phyloP scores from a whole-genome alignment of 2,329 filamentous ascomycete species.

The Neopestalotiopsis sp. region DNA sequence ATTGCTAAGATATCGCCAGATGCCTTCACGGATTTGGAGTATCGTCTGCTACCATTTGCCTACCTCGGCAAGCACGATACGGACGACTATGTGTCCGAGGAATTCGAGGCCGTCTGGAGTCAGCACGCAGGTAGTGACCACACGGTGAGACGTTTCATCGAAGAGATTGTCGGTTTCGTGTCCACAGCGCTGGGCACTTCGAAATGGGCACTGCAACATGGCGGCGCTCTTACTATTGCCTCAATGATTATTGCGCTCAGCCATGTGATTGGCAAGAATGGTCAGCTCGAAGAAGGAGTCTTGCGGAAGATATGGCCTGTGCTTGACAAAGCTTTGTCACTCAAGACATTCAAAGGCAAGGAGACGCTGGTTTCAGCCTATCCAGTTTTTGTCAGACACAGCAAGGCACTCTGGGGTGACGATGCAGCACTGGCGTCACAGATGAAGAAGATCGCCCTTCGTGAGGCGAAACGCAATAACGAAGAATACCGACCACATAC shows the following conservation, averaged over 20 bases:
- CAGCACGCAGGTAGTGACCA: conserved; percentile 88
- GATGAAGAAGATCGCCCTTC: conserved; percentile 79
- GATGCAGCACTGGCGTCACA: conserved; percentile 61
- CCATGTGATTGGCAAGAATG: conserved; percentile 59
- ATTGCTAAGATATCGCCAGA: conserved; percentile 89
- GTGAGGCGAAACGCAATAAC: conserved; percentile 93
- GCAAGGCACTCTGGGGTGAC: conserved; percentile 59
- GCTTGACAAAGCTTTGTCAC: conserved; percentile 78
- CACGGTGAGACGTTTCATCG: conserved; percentile 81
- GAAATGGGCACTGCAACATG: conserved; percentile 91
- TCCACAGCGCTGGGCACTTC: conserved; percentile 74
- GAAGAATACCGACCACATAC: conserved; percentile 80
- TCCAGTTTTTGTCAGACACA: conserved; percentile 75
- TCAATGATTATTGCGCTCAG: conserved; percentile 72
- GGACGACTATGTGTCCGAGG: conserved; percentile 77
- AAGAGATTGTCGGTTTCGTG: conserved; percentile 77
- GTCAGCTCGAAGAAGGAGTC: conserved; percentile 63
- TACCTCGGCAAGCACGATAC: conserved; percentile 88
- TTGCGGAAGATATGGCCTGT: conserved; percentile 78
- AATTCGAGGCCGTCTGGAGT: conserved; percentile 86
- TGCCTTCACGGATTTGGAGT: conserved; percentile 79
- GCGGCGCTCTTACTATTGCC: conserved; percentile 80
- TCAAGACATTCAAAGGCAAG: conserved; percentile 94
- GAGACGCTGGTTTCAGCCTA: conserved; percentile 83
- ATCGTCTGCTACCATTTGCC: conserved; percentile 80